These are phyloP conservation scores for Grigorovia yakushimaensis DNA, from an alignment of 805 yeast genomes.

Conservation along the genomic window DNA sequence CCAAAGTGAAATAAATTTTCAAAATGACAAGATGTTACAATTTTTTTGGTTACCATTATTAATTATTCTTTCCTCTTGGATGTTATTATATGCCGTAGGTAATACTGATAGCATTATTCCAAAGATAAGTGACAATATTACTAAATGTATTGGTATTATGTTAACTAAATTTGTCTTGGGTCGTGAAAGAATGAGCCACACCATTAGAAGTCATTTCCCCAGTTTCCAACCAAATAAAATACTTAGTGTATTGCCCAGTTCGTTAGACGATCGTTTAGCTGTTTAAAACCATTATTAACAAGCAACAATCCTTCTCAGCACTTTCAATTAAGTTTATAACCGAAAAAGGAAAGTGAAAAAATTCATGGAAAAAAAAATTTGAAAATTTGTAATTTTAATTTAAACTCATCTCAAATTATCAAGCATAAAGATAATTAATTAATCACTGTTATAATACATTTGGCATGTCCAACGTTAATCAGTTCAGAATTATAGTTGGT, in stretches of 20 bases:
- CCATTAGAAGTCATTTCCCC: conserved; percentile 28
- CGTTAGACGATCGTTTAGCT: neutral
- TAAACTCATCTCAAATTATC: neutral
- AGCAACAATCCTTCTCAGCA: too few species aligned
- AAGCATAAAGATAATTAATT: neutral
- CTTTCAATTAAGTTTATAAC: neutral
- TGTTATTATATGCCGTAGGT: conserved; percentile 32
- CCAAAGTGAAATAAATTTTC: conserved; percentile 32
- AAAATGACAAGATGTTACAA: conserved; percentile 72
- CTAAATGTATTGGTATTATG: conserved; percentile 34
- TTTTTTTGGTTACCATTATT: conserved; percentile 89
- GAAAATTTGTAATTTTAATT: neutral
- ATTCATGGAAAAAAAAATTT: neutral
- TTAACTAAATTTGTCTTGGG: conserved; percentile 45
- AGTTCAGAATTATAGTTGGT: conserved; percentile 81
- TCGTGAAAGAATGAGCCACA: conserved; percentile 38
- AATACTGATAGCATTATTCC: conserved; percentile 26
- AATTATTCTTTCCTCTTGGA: conserved; percentile 41
- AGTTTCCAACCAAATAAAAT: conserved; percentile 19
- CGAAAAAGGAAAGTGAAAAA: neutral
- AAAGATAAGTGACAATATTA: conserved; percentile 24
- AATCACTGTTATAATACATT: too few species aligned
- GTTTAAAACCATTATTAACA: too few species aligned
- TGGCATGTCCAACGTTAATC: conserved; percentile 16
- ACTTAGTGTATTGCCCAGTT: conserved; percentile 5